Conservation (phyloP, 352 stramenopile genomes). For the Phytophthora kernoviae region DNA sequence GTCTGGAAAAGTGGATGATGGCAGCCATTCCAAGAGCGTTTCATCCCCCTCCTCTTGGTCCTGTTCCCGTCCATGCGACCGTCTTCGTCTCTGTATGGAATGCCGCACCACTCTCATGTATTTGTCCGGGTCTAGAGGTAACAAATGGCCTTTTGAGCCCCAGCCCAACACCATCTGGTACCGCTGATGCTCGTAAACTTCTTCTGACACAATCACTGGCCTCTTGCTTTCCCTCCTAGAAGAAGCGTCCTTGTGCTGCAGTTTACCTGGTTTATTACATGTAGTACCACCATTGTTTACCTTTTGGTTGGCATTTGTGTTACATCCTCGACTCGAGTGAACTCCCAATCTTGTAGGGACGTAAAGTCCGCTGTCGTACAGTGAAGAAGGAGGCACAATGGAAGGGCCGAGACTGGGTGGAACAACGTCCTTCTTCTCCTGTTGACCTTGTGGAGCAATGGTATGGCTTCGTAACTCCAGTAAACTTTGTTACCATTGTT, state of each 20-base stretch:
- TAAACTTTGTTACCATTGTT: slow-evolving; percentile 9
- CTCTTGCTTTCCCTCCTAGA: slow-evolving; percentile 20
- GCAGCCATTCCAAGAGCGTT: slow-evolving; percentile 37
- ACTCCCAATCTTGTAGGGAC: slow-evolving; percentile 15
- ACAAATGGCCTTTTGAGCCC: slow-evolving; percentile 75
- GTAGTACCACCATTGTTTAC: background rate
- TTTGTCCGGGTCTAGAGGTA: slow-evolving; percentile 74
- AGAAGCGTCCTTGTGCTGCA: background rate
- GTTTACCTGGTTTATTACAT: background rate
- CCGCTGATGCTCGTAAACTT: slow-evolving; percentile 75
- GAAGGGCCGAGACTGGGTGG: no score
- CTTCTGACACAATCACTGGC: slow-evolving; percentile 39
- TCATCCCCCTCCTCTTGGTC: slow-evolving; percentile 14
- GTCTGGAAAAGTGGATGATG: slow-evolving; percentile 60
- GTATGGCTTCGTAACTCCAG: slow-evolving; percentile 15
- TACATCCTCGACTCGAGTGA: slow-evolving; percentile 7
- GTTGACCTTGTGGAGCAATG: no score
- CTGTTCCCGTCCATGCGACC: slow-evolving; percentile 6
- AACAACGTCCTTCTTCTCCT: background rate
- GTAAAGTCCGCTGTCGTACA: slow-evolving; percentile 33
- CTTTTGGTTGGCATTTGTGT: background rate
- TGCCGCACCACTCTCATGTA: slow-evolving; percentile 54
- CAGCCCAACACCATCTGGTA: slow-evolving; percentile 75
- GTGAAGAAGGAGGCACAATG: slow-evolving; percentile 13
- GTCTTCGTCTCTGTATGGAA: slow-evolving; percentile 8